A percentile compares a stretch with the other conserved stretches of the same genome.
Conservation (phyloP, 495 filamentous ascomycete genomes). For the Tuber brumale region DNA sequence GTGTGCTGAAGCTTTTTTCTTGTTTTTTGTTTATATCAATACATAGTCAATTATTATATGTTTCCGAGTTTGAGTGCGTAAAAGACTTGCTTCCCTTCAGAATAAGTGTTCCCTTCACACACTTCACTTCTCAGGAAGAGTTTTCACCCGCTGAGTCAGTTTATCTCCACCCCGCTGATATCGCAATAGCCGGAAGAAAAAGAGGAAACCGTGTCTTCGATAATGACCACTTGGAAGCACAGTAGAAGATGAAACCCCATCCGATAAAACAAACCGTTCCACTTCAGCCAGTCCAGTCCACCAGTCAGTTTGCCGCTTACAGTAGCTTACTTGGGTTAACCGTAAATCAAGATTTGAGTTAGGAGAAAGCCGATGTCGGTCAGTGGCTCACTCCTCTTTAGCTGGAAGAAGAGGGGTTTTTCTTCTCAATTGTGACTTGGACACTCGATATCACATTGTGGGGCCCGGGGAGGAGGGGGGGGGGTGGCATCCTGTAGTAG, state of each 20-base stretch:
- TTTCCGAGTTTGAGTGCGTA: background rate
- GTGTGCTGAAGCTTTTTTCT: background rate
- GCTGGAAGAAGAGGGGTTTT: background rate
- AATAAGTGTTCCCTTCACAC: background rate
- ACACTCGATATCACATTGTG: background rate
- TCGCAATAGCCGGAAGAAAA: background rate
- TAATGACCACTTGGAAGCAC: background rate
- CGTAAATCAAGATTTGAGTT: background rate
- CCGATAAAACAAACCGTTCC: background rate
- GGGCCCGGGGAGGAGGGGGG: background rate
- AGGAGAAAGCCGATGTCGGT: background rate
- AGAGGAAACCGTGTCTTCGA: background rate
- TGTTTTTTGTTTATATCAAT: background rate
- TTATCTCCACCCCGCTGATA: background rate
- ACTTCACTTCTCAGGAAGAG: background rate
- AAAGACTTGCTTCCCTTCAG: background rate
- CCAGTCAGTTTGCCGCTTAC: background rate
- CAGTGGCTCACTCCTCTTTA: background rate
- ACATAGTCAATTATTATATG: background rate
- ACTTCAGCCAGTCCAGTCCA: background rate
- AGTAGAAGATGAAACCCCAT: background rate
- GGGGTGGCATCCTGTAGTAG: no score
- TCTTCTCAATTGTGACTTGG: background rate
- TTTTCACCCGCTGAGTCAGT: background rate
- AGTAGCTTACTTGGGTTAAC: background rate